Evolutionary conservation across 805 yeast species (phyloP).

Genomic region (Yamadazyma sp.): DNA sequence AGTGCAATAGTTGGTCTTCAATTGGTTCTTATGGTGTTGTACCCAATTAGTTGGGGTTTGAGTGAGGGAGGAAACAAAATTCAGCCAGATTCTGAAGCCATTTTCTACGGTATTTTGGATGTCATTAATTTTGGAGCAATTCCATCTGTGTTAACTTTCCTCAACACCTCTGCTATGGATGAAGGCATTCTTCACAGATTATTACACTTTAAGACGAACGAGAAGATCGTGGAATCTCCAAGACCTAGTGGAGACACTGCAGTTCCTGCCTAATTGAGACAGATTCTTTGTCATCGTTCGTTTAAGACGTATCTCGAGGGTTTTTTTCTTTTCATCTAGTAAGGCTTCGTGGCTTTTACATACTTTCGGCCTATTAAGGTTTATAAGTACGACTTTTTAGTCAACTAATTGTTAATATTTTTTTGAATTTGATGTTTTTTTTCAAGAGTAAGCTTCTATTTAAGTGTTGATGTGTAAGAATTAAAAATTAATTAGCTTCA

Average conservation of each 20-base stretch:
- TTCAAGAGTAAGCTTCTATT: too few relatives aligned
- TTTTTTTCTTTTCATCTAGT: too few relatives aligned
- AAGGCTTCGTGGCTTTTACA: too few relatives aligned
- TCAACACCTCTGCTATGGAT: slow-evolving; percentile 24
- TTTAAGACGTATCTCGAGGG: too few relatives aligned
- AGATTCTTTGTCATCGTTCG: too few relatives aligned
- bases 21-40: slow-evolving; percentile 47
- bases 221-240: slow-evolving; percentile 31
- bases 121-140: slow-evolving; percentile 42
- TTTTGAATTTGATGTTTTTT: slow-evolving; percentile 3
- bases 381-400: too few relatives aligned
- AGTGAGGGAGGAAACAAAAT: slow-evolving; percentile 65
- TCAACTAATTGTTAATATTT: background rate
- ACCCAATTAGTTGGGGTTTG: slow-evolving; percentile 52
- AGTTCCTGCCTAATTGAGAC: slow-evolving; percentile 18
- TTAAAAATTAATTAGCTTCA: slow-evolving; percentile 46
- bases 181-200: slow-evolving; percentile 26
- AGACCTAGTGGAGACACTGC: slow-evolving; percentile 49
- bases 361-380: too few relatives aligned
- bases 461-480: too few relatives aligned
- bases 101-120: slow-evolving; percentile 60
- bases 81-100: slow-evolving; percentile 57
- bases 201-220: slow-evolving; percentile 13
- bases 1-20: slow-evolving; percentile 28
- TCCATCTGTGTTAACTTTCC: slow-evolving; percentile 39